A percentile compares a stretch with the other conserved stretches of the same genome.
These are phyloP conservation scores for Pyricularia pennisetigena DNA, from an alignment of 2,329 filamentous ascomycete genomes.

Conservation along the genomic window DNA sequence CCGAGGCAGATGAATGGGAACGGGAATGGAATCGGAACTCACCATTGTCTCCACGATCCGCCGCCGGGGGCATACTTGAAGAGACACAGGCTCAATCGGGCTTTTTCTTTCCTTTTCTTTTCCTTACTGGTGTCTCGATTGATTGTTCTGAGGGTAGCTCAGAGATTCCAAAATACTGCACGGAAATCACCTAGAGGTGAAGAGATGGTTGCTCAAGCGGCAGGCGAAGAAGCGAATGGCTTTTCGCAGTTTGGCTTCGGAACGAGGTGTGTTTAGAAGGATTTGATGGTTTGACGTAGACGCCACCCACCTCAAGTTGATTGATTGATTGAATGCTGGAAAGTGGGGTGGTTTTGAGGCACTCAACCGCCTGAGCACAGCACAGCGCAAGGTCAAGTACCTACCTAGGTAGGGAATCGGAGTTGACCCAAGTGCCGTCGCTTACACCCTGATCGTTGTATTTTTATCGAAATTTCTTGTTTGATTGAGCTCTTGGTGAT, in stretches of 20 bases:
- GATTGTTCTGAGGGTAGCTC: neutral
- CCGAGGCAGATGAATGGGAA: neutral
- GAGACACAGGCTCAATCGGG: neutral
- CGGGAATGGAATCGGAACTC: slow-evolving; percentile 6
- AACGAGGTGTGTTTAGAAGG: neutral
- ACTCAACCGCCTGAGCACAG: neutral
- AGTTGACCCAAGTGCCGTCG: neutral
- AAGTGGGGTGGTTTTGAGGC: neutral
- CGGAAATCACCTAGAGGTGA: neutral
- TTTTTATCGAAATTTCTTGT: neutral
- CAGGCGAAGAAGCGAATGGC: neutral
- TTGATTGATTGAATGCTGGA: neutral
- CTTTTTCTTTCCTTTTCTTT: neutral
- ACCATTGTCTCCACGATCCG: slow-evolving; percentile 32
- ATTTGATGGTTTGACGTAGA: neutral
- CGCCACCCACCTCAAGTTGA: neutral
- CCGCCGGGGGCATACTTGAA: slow-evolving; percentile 32
- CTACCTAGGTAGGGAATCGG: neutral
- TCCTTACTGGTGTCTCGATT: neutral
- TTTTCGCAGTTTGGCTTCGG: neutral
- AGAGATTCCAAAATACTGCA: neutral
- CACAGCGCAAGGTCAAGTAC: too few relatives aligned
- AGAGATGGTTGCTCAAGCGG: neutral
- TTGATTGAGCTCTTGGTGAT: neutral
- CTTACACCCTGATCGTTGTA: neutral